Evolutionary conservation across 306 rosid species (phyloP), one percentile per base, ranked within the genome.

Genomic region (Vigna angularis): DNA sequence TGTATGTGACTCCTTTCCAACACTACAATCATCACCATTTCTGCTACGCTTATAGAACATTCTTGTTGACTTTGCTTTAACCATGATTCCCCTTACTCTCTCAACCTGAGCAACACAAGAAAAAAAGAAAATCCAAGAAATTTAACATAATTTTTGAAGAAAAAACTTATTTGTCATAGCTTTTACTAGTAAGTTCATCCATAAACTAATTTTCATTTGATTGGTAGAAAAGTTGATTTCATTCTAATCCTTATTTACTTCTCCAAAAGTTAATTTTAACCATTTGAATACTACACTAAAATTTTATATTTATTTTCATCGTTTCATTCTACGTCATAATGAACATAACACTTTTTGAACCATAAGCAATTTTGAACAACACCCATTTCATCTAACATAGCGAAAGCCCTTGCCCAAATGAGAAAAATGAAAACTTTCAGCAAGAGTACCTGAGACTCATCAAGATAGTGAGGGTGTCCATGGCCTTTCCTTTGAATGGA

Each of bases 391-490:
- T 62, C 24, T 32, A 34, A 30, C 40, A 28, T 13, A 0, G 13
- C 44, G 34, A 62, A 62, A 15, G n/a, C 8, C 34, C 62, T 61
- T 2, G 73, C 51, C 49, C 59, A 77, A 17, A 66, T 20, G 55
- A 72, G 30, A 52, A 32, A 17, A 50, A 2, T 10, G 40, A 42
- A 14, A 16, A 3, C 36, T 57, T 17, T 9, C 4, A 56, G 75
- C 7, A 52, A 53, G 20, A 9, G 57, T 63, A 93, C 98, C 96
- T 93, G 98, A 84, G 91, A 83, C 32, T 91, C 89, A 74, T 95
- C 98, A 66, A 95, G 96, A 84, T 85, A 91, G 82, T 91, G 98
- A 61, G 44, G 66, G 7, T 6, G 66, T 11, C 20, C 66, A 61
- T 7, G 44, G 20, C 20, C 18, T 28, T 86, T 89, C 82, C 0